Base-by-base conservation (phyloP, 2,329 filamentous ascomycete species). In the Volutella citrinella region DNA sequence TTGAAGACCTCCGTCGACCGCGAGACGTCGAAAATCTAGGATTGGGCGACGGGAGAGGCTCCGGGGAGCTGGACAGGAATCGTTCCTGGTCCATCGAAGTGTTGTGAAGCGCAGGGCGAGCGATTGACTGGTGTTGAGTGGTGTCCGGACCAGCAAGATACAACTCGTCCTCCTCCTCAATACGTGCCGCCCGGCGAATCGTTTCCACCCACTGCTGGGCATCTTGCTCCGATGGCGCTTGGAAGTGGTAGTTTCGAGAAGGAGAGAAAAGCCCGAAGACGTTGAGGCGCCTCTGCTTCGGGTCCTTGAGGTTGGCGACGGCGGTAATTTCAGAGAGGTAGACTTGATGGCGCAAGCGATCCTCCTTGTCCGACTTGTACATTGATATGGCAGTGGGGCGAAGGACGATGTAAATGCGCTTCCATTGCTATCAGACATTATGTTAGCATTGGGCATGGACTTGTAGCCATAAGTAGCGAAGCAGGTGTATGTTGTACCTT, bases 201-300 rank as follows among this genome's bases (percentile, higher is more conserved):
- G 85, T 65, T 17, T 86, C 74, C 13, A 96, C 86, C 93, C 93
- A 98, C 54, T 86, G 81, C 42, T 86, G 77, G 6, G 87, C 87
- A 43, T 96, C 90, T 38, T 78, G 69, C 31, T 80, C 76, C 5
- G 76, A 83, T 19, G 71, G 59, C 1, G 87, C 89, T 60, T 95
- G 85, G 40, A 98, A 80, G 54, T 96, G 89, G 64, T 84, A 95
- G 65, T 96, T 97, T 47, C 84, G 83, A 12, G 89, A 84, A 0
- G 90, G 86, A 1, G 89, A 91, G 64, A 95, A 98, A 27, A 97
- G 75, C 14, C 87, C 93, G 57, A 98, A 97, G 41, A 96, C 79
- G 57, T 95, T 81, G 32, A 87, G 78, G 38, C 86, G 83, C 58
- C 86, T 90, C 42, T 89, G 82, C 62, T 95, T 95, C 8, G 87